Evolutionary conservation across 768 basidiomycete genomes (phyloP).

Genomic region (Amanita polypyramis): DNA sequence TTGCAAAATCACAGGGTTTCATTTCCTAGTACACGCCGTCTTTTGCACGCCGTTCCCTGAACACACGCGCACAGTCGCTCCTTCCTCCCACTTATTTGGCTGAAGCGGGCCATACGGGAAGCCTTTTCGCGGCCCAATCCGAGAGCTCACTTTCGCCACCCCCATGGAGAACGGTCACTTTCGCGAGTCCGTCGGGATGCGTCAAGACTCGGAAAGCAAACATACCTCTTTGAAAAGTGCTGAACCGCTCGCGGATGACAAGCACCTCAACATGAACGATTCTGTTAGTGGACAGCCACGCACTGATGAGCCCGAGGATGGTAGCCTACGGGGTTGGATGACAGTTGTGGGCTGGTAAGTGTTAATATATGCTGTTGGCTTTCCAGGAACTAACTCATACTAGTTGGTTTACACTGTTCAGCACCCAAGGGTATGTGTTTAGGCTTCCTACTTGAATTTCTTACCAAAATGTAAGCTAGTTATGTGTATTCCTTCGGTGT

Average conservation of each 20-base stretch:
- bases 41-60: background rate
- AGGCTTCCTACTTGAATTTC: background rate
- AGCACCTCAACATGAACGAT: background rate
- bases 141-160: background rate
- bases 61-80: background rate
- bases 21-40: background rate
- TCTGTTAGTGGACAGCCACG: background rate
- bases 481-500: conserved; percentile 15
- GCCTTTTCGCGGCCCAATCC: background rate
- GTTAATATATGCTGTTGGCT: background rate
- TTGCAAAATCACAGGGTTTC: background rate
- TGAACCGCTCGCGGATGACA: background rate
- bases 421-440: conserved; percentile 30
- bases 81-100: background rate
- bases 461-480: background rate
- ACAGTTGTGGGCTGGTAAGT: conserved; percentile 35
- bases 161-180: background rate
- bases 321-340: conserved; percentile 30
- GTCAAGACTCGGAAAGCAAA: background rate
- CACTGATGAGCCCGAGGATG: conserved; percentile 18
- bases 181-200: background rate
- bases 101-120: background rate
- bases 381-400: background rate
- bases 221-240: background rate
- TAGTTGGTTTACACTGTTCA: conserved; percentile 35